A percentile compares a stretch with the other conserved stretches of the same genome.
Conservation (phyloP, 495 filamentous ascomycete species). For the Aspergillus haitiensis region DNA sequence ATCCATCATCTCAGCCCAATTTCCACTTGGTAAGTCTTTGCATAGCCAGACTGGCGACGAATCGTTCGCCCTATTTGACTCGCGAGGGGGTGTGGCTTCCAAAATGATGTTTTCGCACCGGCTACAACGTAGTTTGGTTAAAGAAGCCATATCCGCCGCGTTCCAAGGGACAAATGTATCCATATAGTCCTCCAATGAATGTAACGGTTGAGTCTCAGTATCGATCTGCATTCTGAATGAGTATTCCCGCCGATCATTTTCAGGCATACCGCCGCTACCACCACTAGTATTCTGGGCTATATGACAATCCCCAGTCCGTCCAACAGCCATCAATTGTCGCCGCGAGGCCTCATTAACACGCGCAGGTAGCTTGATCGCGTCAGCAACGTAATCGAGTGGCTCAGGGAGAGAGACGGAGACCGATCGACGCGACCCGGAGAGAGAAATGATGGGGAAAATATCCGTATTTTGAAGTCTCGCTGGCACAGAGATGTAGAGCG, state of each 20-base stretch:
- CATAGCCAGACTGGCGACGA: conserved; percentile 52
- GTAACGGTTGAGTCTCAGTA: conserved; percentile 31
- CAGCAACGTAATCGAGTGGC: conserved; percentile 46
- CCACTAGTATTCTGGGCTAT: neutral
- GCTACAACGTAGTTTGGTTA: conserved; percentile 62
- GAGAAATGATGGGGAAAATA: conserved; percentile 30
- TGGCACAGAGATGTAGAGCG: conserved; percentile 66
- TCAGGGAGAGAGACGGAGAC: conserved; percentile 41
- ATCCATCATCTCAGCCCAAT: conserved; percentile 99
- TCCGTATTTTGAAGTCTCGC: conserved; percentile 42
- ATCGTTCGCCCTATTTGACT: neutral
- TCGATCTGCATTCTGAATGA: conserved; percentile 73
- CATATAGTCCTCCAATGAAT: conserved; percentile 28
- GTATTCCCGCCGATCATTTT: conserved; percentile 27
- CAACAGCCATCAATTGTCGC: conserved; percentile 19
- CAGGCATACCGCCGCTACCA: conserved; percentile 2
- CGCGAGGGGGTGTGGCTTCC: conserved; percentile 12
- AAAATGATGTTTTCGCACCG: conserved; percentile 50
- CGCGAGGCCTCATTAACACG: conserved; percentile 46
- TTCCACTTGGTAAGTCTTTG: conserved; percentile 94
- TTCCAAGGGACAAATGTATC: conserved; percentile 68
- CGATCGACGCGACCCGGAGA: conserved; percentile 45
- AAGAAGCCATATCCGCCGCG: conserved; percentile 57
- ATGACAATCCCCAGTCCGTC: neutral
- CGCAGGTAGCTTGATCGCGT: conserved; percentile 66